phyloP scores from a whole-genome alignment of 495 filamentous ascomycete species.

The Aspergillus biplanus region DNA sequence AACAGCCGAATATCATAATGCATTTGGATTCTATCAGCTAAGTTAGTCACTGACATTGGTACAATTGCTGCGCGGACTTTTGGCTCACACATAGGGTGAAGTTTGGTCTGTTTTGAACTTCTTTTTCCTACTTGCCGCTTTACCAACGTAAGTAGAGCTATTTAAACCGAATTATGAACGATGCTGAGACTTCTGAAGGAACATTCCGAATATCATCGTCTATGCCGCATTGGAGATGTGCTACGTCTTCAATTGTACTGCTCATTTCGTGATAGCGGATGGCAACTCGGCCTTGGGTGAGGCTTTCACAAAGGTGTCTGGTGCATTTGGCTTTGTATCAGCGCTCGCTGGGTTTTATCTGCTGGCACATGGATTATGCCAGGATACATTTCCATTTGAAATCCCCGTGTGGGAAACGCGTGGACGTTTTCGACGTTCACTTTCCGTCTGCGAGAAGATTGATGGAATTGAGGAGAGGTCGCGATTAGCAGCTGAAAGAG shows the following conservation, averaged over 20 bases:
- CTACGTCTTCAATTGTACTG: constrained; percentile 23
- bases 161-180: neutral
- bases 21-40: constrained; percentile 27
- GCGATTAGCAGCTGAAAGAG: too few relatives aligned
- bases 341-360: constrained; percentile 20
- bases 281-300: constrained; percentile 10
- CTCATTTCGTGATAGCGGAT: constrained; percentile 21
- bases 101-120: constrained; percentile 27
- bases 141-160: constrained; percentile 19
- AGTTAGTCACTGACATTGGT: constrained; percentile 9
- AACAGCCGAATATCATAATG: constrained; percentile 29
- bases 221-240: constrained; percentile 24
- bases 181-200: constrained; percentile 13
- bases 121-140: constrained; percentile 25
- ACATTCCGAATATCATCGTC: constrained; percentile 21
- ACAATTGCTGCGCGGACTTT: neutral
- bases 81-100: neutral
- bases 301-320: constrained; percentile 15
- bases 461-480: neutral
- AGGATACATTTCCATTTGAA: constrained; percentile 20
- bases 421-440: neutral
- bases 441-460: neutral
- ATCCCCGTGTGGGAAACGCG: constrained; percentile 16
- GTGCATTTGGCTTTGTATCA: constrained; percentile 22
- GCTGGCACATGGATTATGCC: constrained; percentile 19